phyloP scores from a whole-genome alignment of 345 rosid species.

The Salix arbutifolia region DNA sequence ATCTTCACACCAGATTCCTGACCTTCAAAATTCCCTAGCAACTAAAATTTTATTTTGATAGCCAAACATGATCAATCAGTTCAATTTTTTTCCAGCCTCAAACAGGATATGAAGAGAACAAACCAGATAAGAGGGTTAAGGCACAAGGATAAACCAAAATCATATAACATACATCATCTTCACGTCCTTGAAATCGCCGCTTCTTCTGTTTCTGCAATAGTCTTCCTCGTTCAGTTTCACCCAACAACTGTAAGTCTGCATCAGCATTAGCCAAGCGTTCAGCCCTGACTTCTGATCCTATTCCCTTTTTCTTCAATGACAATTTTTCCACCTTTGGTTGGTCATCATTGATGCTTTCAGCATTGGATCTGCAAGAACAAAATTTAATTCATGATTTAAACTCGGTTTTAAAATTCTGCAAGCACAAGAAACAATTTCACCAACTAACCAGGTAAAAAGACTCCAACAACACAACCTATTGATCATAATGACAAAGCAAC shows the following conservation, averaged over 20 bases:
- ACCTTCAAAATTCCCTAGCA: neutral
- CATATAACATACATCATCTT: slow-evolving; percentile 67
- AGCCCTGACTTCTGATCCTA: slow-evolving; percentile 89
- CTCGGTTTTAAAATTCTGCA: neutral
- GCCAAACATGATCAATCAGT: neutral
- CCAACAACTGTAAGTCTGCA: slow-evolving; percentile 67
- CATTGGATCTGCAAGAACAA: slow-evolving; percentile 37
- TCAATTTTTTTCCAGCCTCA: neutral
- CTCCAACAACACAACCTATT: neutral
- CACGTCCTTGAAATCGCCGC: slow-evolving; percentile 85
- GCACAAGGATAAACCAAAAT: neutral
- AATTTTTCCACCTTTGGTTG: slow-evolving; percentile 72
- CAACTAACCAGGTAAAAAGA: neutral
- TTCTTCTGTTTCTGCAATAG: slow-evolving; percentile 79
- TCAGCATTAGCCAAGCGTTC: slow-evolving; percentile 71
- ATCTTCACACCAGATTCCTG: neutral
- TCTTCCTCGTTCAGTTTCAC: slow-evolving; percentile 76
- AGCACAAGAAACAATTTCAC: neutral
- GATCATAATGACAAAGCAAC: neutral
- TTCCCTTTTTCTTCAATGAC: slow-evolving; percentile 78
- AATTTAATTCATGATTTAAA: slow-evolving; percentile 5
- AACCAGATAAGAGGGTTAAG: neutral
- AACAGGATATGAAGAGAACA: neutral
- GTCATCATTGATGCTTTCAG: slow-evolving; percentile 53
- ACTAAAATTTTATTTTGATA: neutral